Percentiles rank a stretch among this genome's conserved stretches.
Evolutionary conservation across 331 rosid species (phyloP).

Genomic region (Quercus phellos): DNA sequence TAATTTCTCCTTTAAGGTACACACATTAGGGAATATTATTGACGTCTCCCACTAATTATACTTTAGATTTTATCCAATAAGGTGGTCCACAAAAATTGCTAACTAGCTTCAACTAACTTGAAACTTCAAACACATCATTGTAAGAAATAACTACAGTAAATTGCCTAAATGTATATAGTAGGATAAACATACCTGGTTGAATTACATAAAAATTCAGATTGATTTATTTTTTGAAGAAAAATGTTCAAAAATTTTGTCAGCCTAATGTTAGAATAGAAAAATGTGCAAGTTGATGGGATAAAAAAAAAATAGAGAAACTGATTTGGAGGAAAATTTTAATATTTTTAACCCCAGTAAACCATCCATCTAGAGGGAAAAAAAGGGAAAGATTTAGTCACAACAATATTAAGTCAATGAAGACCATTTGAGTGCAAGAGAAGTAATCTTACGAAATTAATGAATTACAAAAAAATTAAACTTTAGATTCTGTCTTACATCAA

Average conservation of each 20-base stretch:
- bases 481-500: no score
- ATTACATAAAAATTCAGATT: background rate
- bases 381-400: constrained; percentile 30
- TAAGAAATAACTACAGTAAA: background rate
- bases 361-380: background rate
- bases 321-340: no score
- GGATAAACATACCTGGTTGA: background rate
- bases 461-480: no score
- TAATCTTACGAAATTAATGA: no score
- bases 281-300: background rate
- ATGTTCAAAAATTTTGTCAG: background rate
- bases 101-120: constrained; percentile 20
- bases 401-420: constrained; percentile 33
- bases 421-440: constrained; percentile 9
- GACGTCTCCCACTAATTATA: constrained; percentile 34
- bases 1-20: constrained; percentile 38
- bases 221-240: background rate
- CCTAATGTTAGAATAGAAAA: background rate
- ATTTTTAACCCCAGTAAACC: background rate
- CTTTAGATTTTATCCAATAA: constrained; percentile 48
- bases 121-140: constrained; percentile 8
- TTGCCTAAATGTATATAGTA: background rate
- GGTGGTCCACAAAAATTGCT: constrained; percentile 21
- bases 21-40: constrained; percentile 40
- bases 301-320: background rate